phyloP scores from a whole-genome alignment of 1,284 basidiomycete species.

The Marasmius sp. region DNA sequence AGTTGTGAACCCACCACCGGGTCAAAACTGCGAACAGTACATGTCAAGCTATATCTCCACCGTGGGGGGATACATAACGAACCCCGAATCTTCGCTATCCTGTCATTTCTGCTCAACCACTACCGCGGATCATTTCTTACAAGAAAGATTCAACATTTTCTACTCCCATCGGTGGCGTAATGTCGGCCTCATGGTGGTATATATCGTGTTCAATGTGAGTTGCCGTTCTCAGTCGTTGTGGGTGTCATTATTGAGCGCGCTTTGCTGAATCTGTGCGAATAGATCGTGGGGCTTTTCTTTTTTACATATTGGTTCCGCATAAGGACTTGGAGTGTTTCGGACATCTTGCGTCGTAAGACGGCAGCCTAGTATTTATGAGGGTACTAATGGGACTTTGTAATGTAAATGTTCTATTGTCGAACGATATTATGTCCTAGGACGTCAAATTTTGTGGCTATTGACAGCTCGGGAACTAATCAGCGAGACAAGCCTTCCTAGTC shows the following conservation, averaged over 20 bases:
- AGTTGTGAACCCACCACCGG: constrained; percentile 53
- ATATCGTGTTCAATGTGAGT: constrained; percentile 46
- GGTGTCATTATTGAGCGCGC: neutral
- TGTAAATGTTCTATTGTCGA: too few species aligned
- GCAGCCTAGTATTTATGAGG: too few species aligned
- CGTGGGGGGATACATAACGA: constrained; percentile 65
- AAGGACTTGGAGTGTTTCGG: constrained; percentile 3
- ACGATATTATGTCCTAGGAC: too few species aligned
- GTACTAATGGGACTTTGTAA: too few species aligned
- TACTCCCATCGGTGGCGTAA: constrained; percentile 53
- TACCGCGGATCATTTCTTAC: constrained; percentile 44
- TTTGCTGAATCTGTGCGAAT: neutral
- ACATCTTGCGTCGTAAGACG: neutral
- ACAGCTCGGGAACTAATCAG: too few species aligned
- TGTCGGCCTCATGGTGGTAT: constrained; percentile 46
- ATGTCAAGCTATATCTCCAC: constrained; percentile 50
- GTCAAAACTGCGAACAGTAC: constrained; percentile 60
- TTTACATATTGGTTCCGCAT: constrained; percentile 14
- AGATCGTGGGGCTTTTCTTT: constrained; percentile 7
- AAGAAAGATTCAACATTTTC: constrained; percentile 43
- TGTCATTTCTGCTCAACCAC: constrained; percentile 57
- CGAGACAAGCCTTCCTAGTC: too few species aligned
- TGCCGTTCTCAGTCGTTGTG: constrained; percentile 17
- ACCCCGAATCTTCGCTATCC: constrained; percentile 49
- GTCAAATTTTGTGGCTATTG: too few species aligned